Conservation (phyloP, 1,139 yeast species). For the Diutina siamensis region DNA sequence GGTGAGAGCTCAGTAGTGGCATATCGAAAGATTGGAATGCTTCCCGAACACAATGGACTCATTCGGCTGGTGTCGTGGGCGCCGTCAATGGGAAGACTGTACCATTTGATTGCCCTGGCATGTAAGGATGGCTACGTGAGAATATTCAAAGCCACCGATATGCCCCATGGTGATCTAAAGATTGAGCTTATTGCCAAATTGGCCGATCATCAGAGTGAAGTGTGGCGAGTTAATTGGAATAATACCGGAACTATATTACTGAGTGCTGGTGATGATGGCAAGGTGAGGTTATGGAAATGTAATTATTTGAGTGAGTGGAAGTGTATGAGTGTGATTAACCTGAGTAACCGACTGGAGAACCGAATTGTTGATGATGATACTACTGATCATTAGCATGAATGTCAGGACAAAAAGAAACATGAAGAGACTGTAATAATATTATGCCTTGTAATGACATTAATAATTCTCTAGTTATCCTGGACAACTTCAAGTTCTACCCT, state of each 20-base stretch:
- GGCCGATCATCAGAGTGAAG: slow-evolving; percentile 78
- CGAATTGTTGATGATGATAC: slow-evolving; percentile 7
- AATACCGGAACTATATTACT: slow-evolving; percentile 85
- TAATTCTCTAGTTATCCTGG: too few species aligned
- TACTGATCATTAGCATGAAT: not conserved
- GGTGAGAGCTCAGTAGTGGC: slow-evolving; percentile 4
- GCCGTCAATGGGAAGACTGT: slow-evolving; percentile 86
- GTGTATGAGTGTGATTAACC: slow-evolving; percentile 70
- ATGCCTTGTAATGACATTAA: too few species aligned
- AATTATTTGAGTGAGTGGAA: slow-evolving; percentile 79
- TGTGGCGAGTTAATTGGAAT: slow-evolving; percentile 95
- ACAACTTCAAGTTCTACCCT: too few species aligned
- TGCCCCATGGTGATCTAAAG: slow-evolving; percentile 19
- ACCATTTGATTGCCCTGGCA: slow-evolving; percentile 86
- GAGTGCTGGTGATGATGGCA: slow-evolving; percentile 94
- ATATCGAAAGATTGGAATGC: slow-evolving; percentile 25
- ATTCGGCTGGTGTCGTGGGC: slow-evolving; percentile 95
- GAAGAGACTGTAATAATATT: too few species aligned
- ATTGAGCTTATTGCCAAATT: slow-evolving; percentile 28
- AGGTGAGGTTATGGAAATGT: slow-evolving; percentile 84
- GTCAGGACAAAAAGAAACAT: too few species aligned
- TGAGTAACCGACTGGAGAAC: slow-evolving; percentile 8
- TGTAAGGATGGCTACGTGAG: slow-evolving; percentile 90
- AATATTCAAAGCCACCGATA: slow-evolving; percentile 48
- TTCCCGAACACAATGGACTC: slow-evolving; percentile 75